Conservation (phyloP, 305 asterid species). For the Fraxinus albicans region DNA sequence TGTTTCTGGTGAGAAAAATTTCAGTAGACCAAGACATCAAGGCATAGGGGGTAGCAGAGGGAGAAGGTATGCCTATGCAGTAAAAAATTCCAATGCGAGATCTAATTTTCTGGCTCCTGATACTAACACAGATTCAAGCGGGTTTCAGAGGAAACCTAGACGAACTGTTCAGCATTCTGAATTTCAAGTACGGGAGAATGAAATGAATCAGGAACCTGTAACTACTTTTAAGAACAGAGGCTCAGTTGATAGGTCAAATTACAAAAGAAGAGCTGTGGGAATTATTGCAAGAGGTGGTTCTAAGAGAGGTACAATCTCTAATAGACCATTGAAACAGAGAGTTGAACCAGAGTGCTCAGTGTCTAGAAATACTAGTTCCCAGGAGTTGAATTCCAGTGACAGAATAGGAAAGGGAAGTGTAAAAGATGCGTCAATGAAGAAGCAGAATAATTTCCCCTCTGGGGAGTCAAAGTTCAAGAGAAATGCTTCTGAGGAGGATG, state of each 20-base stretch:
- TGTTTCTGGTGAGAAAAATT: slow-evolving; percentile 44
- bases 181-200: slow-evolving; percentile 75
- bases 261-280: slow-evolving; percentile 43
- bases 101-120: slow-evolving; percentile 46
- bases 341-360: slow-evolving; percentile 41
- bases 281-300: slow-evolving; percentile 68
- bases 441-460: slow-evolving; percentile 32
- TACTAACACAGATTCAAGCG: slow-evolving; percentile 47
- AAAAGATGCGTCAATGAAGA: slow-evolving; percentile 37
- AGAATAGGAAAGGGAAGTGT: slow-evolving; percentile 39
- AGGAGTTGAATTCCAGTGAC: slow-evolving; percentile 43
- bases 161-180: slow-evolving; percentile 72
- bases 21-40: slow-evolving; percentile 44
- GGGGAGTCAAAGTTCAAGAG: slow-evolving; percentile 55
- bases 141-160: slow-evolving; percentile 71
- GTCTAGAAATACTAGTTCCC: slow-evolving; percentile 41
- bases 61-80: slow-evolving; percentile 65
- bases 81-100: slow-evolving; percentile 53
- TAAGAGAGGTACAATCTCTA: slow-evolving; percentile 62
- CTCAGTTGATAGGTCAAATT: slow-evolving; percentile 46
- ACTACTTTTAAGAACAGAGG: slow-evolving; percentile 38
- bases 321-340: slow-evolving; percentile 48
- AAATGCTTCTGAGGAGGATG: slow-evolving; percentile 71
- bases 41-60: slow-evolving; percentile 68
- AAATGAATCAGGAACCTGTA: slow-evolving; percentile 48